A percentile compares a stretch with the other conserved stretches of the same genome.
Evolutionary conservation across 805 yeast genomes (phyloP).

Genomic region (Candida methanosorbosa): DNA sequence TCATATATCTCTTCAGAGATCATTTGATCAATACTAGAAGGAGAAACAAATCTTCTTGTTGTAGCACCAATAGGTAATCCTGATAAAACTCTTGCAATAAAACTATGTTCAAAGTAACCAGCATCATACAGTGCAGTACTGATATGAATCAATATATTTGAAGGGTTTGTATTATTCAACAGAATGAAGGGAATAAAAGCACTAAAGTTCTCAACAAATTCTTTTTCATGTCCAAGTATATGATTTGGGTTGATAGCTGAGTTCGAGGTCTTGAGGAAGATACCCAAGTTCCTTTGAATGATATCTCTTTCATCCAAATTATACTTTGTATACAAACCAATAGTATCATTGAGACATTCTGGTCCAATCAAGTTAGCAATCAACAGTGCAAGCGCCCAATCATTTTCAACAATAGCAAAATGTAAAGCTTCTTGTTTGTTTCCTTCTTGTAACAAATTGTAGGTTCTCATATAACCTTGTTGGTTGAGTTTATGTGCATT

Average conservation of each 20-base stretch:
- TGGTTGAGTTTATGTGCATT: constrained; percentile 19
- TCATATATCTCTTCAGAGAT: constrained; percentile 68
- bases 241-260: constrained; percentile 10
- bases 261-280: constrained; percentile 18
- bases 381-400: constrained; percentile 72
- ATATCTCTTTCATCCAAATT: constrained; percentile 13
- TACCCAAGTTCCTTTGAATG: constrained; percentile 17
- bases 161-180: constrained; percentile 16
- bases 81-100: constrained; percentile 25
- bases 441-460: constrained; percentile 46
- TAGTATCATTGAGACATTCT: constrained; percentile 35
- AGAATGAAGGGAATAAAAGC: constrained; percentile 22
- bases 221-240: constrained; percentile 15
- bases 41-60: constrained; percentile 1
- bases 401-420: constrained; percentile 50
- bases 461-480: constrained; percentile 18
- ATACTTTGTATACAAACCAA: constrained; percentile 25
- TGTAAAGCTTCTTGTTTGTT: constrained; percentile 58
- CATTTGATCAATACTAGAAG: constrained; percentile 32
- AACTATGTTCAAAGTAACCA: constrained; percentile 32
- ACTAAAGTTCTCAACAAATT: constrained; percentile 21
- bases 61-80: constrained; percentile 21
- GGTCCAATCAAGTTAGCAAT: constrained; percentile 60
- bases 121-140: constrained; percentile 26
- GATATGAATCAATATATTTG: constrained; percentile 16